Evolutionary conservation across 2,329 filamentous ascomycete genomes (phyloP).

Genomic region (Xylaria polymorpha): DNA sequence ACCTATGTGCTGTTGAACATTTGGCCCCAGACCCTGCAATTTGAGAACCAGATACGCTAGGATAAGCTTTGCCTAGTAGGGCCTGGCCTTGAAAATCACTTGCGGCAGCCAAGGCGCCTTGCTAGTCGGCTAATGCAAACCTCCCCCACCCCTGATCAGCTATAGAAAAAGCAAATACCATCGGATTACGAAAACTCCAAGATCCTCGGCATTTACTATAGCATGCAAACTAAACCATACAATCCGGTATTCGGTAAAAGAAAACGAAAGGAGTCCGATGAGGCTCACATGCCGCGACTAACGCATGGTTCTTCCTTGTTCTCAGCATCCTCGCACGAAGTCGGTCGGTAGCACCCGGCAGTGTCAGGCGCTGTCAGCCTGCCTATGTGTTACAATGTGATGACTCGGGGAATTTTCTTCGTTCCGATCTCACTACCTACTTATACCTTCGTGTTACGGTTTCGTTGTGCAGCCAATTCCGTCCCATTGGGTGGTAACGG

Average conservation of each 20-base stretch:
- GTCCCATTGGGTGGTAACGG: slow-evolving; percentile 40
- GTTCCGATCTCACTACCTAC: slow-evolving; percentile 34
- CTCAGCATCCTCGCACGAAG: slow-evolving; percentile 33
- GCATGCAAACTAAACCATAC: slow-evolving; percentile 28
- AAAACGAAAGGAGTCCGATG: slow-evolving; percentile 22
- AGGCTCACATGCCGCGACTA: slow-evolving; percentile 35
- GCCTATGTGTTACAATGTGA: slow-evolving; percentile 31
- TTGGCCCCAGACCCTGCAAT: slow-evolving; percentile 29
- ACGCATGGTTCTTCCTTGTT: slow-evolving; percentile 38
- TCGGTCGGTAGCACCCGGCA: slow-evolving; percentile 33
- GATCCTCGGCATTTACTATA: slow-evolving; percentile 22
- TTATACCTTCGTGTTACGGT: slow-evolving; percentile 29
- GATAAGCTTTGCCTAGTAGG: slow-evolving; percentile 25
- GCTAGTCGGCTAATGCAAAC: slow-evolving; percentile 34
- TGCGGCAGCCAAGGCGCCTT: slow-evolving; percentile 27
- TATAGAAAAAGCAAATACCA: slow-evolving; percentile 35
- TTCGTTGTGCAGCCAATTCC: slow-evolving; percentile 36
- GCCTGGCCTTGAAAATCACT: slow-evolving; percentile 33
- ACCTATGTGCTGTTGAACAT: slow-evolving; percentile 24
- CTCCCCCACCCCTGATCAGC: slow-evolving; percentile 34
- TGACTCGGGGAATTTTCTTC: slow-evolving; percentile 41
- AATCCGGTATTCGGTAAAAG: slow-evolving; percentile 26
- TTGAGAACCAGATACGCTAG: slow-evolving; percentile 17
- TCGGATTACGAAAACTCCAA: slow-evolving; percentile 32
- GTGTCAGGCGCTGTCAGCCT: slow-evolving; percentile 29